Evolutionary conservation across 1,139 yeast species (phyloP), one percentile per base, ranked within the genome.

Genomic region (Candida sanyaensis): DNA sequence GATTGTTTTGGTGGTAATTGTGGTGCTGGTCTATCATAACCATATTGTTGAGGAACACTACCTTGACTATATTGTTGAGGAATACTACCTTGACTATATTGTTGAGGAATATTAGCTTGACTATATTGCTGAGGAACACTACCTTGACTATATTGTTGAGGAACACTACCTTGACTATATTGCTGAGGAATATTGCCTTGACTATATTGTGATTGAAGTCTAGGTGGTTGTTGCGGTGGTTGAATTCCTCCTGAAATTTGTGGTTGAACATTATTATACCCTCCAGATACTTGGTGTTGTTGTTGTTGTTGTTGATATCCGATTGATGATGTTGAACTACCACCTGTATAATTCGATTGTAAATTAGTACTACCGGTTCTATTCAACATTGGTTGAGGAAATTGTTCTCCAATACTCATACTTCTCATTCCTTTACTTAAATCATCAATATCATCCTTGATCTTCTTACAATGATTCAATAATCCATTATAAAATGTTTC

Each of bases 401-500:
- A 23, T 34, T 42, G 48, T 30, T 42, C 10, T n/a, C 28, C 23
- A 23, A 45, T 34, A 13, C 34, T 33, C 34, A 45, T 41, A 17
- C 27, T 38, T 11, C 34, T 36, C 41, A 45, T 32, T 8, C 41
- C 40, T 38, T 40, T 12, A 28, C 36, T 41, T 30, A 45, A 39
- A 26, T 39, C 39, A 28, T 40, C 44, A 26, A 45, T 32, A 10
- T 34, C 26, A 29, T 27, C 28, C 36, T 41, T 45, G 6, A 45
- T 11, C 27, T 34, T 32, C 13, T 27, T 37, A 38, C 49, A 43
- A 41, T 46, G 79, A 11, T 66, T 66, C 29, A 75, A 63, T 42
- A 91, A 66, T 41, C 81, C 78, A 3, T 69, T 67, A 62, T 92
- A 92, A 57, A 90, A 88, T 10, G 69, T 75, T 11, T 66, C 60